phyloP scores from a whole-genome alignment of 2,329 filamentous ascomycete species.

The Sarocladiaceae sp. region DNA sequence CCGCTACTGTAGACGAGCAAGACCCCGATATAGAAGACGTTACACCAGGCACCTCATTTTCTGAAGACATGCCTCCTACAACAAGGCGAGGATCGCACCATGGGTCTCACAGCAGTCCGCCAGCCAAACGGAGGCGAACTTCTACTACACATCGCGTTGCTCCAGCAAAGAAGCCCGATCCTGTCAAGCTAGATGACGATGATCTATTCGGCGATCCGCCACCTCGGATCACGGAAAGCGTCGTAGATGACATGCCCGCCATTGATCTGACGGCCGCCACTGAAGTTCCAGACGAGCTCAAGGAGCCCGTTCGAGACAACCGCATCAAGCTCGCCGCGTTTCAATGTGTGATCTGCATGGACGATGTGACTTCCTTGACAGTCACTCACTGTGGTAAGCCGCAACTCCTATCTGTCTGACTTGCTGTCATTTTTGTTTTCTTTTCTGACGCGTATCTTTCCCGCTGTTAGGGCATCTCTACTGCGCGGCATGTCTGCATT shows the following conservation, averaged over 20 bases:
- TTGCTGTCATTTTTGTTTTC: conserved; percentile 12
- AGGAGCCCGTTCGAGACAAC: conserved; percentile 32
- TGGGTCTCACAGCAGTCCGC: not conserved
- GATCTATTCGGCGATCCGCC: conserved; percentile 8
- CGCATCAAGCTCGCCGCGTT: conserved; percentile 48
- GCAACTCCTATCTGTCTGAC: conserved; percentile 4
- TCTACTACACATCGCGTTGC: conserved; percentile 12
- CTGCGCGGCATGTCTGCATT: conserved; percentile 56
- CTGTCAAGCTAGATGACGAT: conserved; percentile 9
- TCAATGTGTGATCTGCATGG: conserved; percentile 64
- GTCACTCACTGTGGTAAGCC: conserved; percentile 61
- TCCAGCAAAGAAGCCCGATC: conserved; percentile 14
- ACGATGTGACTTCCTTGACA: conserved; percentile 50
- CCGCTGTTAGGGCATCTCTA: conserved; percentile 65
- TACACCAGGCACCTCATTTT: conserved; percentile 3
- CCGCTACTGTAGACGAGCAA: not conserved
- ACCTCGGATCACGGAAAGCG: not conserved
- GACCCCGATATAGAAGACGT: not conserved
- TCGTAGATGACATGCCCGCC: not conserved
- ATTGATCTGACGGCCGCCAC: conserved; percentile 13
- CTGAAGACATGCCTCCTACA: conserved; percentile 8
- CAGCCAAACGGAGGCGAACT: not conserved
- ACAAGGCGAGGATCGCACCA: conserved; percentile 6
- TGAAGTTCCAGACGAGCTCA: conserved; percentile 23
- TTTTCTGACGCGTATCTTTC: too few species aligned